Conservation (phyloP, 176 grass and related monocot species). For the Panicum miliaceum region DNA sequence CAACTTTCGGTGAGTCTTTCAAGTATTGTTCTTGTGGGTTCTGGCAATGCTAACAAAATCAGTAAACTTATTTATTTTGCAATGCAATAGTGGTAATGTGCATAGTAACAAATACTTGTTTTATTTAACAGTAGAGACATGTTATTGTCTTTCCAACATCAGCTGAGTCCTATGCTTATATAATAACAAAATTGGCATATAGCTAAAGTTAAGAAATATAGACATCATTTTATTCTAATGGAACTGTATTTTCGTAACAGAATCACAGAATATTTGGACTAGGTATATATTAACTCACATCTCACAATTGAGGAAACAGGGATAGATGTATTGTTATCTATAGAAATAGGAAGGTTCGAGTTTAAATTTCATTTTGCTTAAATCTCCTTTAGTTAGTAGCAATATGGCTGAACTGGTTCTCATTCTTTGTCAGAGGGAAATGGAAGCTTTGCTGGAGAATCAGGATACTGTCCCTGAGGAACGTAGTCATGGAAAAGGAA, state of each 20-base stretch:
- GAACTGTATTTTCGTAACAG: background rate
- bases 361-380: conserved; percentile 1
- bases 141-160: background rate
- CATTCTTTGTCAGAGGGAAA: conserved; percentile 66
- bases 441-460: conserved; percentile 73
- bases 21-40: conserved; percentile 44
- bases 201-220: background rate
- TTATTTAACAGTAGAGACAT: background rate
- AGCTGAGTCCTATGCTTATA: background rate
- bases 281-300: conserved; percentile 4
- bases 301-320: background rate
- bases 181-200: background rate
- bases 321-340: conserved; percentile 5
- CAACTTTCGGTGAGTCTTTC: conserved; percentile 75
- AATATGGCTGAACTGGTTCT: background rate
- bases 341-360: background rate
- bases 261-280: background rate
- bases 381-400: conserved; percentile 3
- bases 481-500: conserved; percentile 48
- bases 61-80: background rate
- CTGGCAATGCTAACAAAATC: background rate
- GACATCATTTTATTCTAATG: background rate
- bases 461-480: conserved; percentile 49
- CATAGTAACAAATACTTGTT: background rate
- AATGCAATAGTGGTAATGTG: background rate